A percentile compares a stretch with the other conserved stretches of the same genome.
These are phyloP conservation scores for Scutellaria galericulata DNA, from an alignment of 257 asterid species.

Conservation along the genomic window DNA sequence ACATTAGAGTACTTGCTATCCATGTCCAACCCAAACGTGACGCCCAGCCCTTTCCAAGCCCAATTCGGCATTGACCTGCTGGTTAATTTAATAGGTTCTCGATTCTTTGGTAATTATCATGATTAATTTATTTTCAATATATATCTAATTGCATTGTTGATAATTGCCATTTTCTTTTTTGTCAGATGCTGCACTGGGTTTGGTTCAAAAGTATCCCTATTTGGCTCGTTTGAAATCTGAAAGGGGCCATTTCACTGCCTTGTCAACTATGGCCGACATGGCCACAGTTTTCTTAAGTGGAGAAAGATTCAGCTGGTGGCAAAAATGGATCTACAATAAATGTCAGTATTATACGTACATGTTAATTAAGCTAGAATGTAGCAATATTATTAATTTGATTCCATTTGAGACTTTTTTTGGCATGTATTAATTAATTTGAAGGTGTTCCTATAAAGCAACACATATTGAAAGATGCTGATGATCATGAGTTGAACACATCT, in stretches of 20 bases:
- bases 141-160: background rate
- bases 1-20: slow-evolving; percentile 6
- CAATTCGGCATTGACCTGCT: background rate
- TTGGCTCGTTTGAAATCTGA: background rate
- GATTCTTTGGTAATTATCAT: slow-evolving; percentile 11
- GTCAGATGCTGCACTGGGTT: slow-evolving; percentile 34
- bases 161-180: background rate
- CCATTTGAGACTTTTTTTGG: no score
- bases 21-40: background rate
- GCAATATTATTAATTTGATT: background rate
- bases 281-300: background rate
- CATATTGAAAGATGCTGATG: background rate
- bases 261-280: background rate
- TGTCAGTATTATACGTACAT: background rate
- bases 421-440: background rate
- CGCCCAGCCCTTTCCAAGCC: background rate
- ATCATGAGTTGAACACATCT: no score
- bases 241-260: background rate
- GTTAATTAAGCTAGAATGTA: no score
- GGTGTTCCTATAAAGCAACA: background rate
- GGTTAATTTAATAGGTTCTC: background rate
- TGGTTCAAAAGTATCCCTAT: slow-evolving; percentile 27
- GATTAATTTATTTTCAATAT: no score
- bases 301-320: slow-evolving; percentile 11
- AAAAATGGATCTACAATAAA: background rate